Conservation (phyloP, 2,329 filamentous ascomycete species). For the Botrytis squamosa region DNA sequence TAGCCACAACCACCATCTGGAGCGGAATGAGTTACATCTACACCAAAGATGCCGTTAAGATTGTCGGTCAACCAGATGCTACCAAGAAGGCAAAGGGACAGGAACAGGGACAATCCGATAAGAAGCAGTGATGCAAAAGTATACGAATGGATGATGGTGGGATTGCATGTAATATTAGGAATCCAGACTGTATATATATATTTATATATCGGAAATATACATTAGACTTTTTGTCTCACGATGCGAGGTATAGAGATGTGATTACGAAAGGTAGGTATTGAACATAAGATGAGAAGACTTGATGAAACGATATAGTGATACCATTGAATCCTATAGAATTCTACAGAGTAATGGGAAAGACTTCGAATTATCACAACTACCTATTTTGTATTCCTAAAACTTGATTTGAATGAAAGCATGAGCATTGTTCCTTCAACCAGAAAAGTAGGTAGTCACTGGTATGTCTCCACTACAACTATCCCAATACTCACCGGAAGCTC, state of each 20-base stretch:
- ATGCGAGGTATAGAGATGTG: background rate
- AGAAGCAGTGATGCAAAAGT: background rate
- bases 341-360: background rate
- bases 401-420: background rate
- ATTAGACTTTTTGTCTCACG: background rate
- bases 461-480: background rate
- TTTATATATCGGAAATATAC: background rate
- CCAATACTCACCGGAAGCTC: background rate
- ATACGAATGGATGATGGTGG: background rate
- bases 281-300: background rate
- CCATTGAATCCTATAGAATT: background rate
- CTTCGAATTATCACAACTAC: background rate
- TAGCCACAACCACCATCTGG: conserved; percentile 88
- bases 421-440: background rate
- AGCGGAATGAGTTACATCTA: conserved; percentile 91
- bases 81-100: conserved; percentile 23
- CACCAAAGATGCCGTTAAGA: conserved; percentile 88
- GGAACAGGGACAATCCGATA: background rate
- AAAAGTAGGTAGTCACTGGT: background rate
- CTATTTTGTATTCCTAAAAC: background rate
- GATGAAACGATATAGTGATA: background rate
- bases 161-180: conserved; percentile 1
- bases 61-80: conserved; percentile 52
- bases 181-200: background rate
- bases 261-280: background rate